phyloP scores from a whole-genome alignment of 1,284 basidiomycete genomes.

The Leucoagaricus sp. region DNA sequence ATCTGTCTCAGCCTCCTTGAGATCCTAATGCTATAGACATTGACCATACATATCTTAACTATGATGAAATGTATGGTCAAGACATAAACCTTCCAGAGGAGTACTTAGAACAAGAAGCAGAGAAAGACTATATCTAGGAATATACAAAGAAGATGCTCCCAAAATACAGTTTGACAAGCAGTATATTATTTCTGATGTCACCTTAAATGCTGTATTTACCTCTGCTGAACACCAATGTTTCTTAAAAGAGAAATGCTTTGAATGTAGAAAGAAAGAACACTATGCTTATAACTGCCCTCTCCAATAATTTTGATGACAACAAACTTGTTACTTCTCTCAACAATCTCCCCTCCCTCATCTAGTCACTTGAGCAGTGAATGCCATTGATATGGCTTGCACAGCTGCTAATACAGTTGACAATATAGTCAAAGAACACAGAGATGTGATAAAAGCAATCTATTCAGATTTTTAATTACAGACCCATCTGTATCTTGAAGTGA shows the following conservation, averaged over 20 bases:
- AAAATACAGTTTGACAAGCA: no score
- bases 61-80: background rate
- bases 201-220: no score
- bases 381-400: background rate
- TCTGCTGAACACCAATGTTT: no score
- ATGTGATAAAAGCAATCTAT: background rate
- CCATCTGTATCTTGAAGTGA: no score
- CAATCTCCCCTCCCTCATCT: no score
- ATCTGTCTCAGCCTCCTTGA: no score
- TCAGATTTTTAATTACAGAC: constrained; percentile 1
- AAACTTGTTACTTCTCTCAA: background rate
- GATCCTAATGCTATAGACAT: background rate
- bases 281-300: background rate
- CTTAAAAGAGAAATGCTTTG: no score
- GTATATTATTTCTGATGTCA: no score
- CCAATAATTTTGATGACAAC: no score
- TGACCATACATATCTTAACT: background rate
- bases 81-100: background rate
- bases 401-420: background rate
- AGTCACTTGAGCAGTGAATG: no score
- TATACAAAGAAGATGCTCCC: no score
- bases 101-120: background rate
- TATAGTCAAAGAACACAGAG: background rate
- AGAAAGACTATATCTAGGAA: background rate
- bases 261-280: background rate